phyloP scores from a whole-genome alignment of 257 asterid genomes.

The Perilla frutescens region DNA sequence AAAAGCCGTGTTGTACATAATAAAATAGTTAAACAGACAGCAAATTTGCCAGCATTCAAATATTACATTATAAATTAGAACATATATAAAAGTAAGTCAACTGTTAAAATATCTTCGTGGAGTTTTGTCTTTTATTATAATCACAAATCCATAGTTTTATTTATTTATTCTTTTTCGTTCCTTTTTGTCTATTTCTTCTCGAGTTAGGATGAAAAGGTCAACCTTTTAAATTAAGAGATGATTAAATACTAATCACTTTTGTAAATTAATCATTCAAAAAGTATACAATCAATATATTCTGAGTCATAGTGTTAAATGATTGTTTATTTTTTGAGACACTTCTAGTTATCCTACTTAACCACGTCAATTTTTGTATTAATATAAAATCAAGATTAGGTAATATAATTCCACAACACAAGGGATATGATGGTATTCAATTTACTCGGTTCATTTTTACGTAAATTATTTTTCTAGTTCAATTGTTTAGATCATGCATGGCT shows the following conservation, averaged over 20 bases:
- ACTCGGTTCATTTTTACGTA: no score
- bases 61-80: background rate
- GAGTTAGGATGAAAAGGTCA: conserved; percentile 15
- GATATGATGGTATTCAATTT: no score
- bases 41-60: conserved; percentile 23
- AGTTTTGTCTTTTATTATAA: conserved; percentile 6
- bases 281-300: background rate
- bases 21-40: background rate
- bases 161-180: background rate
- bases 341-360: conserved; percentile 38
- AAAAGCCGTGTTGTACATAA: background rate
- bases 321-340: conserved; percentile 12
- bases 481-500: no score
- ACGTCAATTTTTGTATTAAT: background rate
- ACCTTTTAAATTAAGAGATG: conserved; percentile 13
- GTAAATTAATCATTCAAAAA: background rate
- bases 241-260: conserved; percentile 15
- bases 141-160: background rate
- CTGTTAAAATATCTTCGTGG: conserved; percentile 15
- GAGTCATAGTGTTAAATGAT: conserved; percentile 6
- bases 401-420: background rate
- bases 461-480: no score
- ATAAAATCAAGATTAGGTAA: background rate
- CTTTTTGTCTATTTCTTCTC: background rate
- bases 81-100: conserved; percentile 17